Conservation (phyloP, 352 stramenopile genomes). For the Phytophthora pluvialis region DNA sequence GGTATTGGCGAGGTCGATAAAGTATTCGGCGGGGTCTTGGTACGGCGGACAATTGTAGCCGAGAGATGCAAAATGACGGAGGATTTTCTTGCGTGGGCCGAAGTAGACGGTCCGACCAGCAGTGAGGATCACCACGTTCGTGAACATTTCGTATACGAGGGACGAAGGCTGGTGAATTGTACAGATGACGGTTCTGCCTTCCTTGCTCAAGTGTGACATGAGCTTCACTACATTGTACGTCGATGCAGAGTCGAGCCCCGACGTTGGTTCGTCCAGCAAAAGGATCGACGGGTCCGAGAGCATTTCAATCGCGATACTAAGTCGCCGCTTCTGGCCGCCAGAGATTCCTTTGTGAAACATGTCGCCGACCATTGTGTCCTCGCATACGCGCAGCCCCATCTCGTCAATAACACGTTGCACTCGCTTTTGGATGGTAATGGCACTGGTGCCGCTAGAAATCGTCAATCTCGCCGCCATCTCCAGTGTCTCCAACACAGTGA, state of each 20-base stretch:
- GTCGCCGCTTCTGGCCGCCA: slow-evolving; percentile 89
- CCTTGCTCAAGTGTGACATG: slow-evolving; percentile 48
- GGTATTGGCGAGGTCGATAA: slow-evolving; percentile 59
- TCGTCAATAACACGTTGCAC: slow-evolving; percentile 66
- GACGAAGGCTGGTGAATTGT: slow-evolving; percentile 88
- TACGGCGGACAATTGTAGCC: slow-evolving; percentile 64
- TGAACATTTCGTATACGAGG: slow-evolving; percentile 61
- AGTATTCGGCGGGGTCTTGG: slow-evolving; percentile 67
- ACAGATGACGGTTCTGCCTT: slow-evolving; percentile 79
- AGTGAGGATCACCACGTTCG: slow-evolving; percentile 66
- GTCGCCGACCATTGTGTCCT: slow-evolving; percentile 73
- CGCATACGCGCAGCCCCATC: slow-evolving; percentile 65
- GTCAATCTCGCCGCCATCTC: slow-evolving; percentile 58
- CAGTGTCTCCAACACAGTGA: slow-evolving; percentile 70
- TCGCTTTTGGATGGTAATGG: slow-evolving; percentile 37
- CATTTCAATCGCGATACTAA: slow-evolving; percentile 95
- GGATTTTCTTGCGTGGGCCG: slow-evolving; percentile 56
- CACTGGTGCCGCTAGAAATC: slow-evolving; percentile 17
- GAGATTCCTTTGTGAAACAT: slow-evolving; percentile 87
- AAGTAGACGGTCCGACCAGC: slow-evolving; percentile 91
- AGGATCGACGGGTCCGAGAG: slow-evolving; percentile 94
- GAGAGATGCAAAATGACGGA: slow-evolving; percentile 49
- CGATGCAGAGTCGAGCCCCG: slow-evolving; percentile 88
- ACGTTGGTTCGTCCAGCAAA: slow-evolving; percentile 95
- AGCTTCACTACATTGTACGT: slow-evolving; percentile 88